A percentile compares a stretch with the other conserved stretches of the same genome.
Evolutionary conservation across 768 basidiomycete genomes (phyloP).

Genomic region (Lactarius vividus): DNA sequence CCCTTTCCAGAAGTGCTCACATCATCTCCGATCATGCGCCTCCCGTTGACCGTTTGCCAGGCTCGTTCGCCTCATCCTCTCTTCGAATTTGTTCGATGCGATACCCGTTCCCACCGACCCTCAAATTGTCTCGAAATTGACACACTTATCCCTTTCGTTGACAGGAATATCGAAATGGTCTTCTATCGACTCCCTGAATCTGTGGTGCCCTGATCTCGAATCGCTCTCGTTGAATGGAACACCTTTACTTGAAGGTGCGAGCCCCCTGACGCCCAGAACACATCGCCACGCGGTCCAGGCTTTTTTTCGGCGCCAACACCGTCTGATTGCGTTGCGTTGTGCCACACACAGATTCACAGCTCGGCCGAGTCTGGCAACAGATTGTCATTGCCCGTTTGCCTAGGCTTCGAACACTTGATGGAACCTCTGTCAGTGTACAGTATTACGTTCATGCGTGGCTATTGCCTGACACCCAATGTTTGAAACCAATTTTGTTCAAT

Average conservation of each 20-base stretch:
- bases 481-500: not conserved
- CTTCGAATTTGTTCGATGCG: constrained; percentile 53
- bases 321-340: not conserved
- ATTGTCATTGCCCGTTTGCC: constrained; percentile 67
- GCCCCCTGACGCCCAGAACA: not conserved
- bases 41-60: constrained; percentile 38
- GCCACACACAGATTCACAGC: constrained; percentile 36
- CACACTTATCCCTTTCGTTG: constrained; percentile 59
- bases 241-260: constrained; percentile 56
- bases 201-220: constrained; percentile 68
- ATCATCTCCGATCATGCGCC: not conserved
- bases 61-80: constrained; percentile 61
- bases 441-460: not conserved
- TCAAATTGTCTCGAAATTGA: constrained; percentile 40
- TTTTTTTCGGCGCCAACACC: not conserved
- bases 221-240: constrained; percentile 61
- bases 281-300: not conserved
- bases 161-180: constrained; percentile 61
- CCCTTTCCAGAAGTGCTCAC: constrained; percentile 17
- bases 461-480: constrained; percentile 12
- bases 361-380: constrained; percentile 48
- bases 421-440: constrained; percentile 49
- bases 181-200: constrained; percentile 59
- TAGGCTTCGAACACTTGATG: constrained; percentile 61
- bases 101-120: constrained; percentile 33